Evolutionary conservation across 305 asterid species (phyloP), one percentile per base, ranked within the genome.

Genomic region (Plantago coronopus): DNA sequence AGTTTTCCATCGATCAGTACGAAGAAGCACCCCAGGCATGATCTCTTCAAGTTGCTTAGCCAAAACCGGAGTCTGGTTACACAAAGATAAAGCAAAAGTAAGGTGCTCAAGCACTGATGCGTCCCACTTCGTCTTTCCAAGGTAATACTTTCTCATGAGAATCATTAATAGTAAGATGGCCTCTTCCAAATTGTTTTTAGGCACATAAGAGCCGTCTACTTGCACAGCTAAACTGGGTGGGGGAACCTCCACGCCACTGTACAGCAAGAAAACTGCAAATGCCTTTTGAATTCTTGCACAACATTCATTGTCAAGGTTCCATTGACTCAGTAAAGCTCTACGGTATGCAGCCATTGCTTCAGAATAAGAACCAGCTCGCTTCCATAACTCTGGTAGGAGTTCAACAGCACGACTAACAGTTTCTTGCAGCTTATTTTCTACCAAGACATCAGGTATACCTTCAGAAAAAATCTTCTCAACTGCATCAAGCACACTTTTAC

Each of bases 241-340:
- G 63, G 82, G 75, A 56, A 69, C 83, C 72, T 93, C 97, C 44
- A 87, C 89, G 65, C 96, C 97, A 74, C 89, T 74, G 66, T 93
- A 89, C 70, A 93, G 78, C 80, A 93, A 78, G 78, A 89, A 85
- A 67, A 93, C 70, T 20, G 97, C 97, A 78, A 87, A 93, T 25
- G 87, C 82, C 69, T 89, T 93, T 74, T 89, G 99, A 78, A 93
- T 83, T 82, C 99, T 87, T 23, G 90, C 96, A 73, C 95, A 86
- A 57, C 95, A 80, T 15, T 87, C 97, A 40, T 77, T 85, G 63
- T 87, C 91, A 46, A 93, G 91, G 77, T 83, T 87, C 99, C 99
- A 93, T 68, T 89, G 99, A 74, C 96, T 85, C 65, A 89, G 87
- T 63, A 93, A 79, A 65, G 95, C 96, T 61, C 96, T 87, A 43